These are phyloP conservation scores for Craterostigma plantagineum DNA, from an alignment of 257 asterid species.

Conservation along the genomic window DNA sequence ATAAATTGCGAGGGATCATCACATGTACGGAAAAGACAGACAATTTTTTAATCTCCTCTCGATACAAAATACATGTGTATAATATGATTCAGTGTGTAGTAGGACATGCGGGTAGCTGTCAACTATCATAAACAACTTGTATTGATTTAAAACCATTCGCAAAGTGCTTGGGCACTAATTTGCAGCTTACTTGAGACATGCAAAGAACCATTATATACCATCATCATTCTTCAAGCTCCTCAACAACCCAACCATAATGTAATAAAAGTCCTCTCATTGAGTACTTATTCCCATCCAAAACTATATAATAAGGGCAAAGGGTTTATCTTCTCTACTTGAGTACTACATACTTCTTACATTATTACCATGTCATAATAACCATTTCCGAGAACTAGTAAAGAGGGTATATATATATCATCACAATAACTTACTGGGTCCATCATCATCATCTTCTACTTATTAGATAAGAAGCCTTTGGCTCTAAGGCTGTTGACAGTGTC, in stretches of 20 bases:
- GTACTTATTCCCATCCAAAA: constrained; percentile 59
- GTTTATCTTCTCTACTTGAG: neutral
- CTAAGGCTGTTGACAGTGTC: constrained; percentile 60
- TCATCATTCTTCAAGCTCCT: constrained; percentile 57
- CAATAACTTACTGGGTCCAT: too few relatives aligned
- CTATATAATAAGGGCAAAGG: constrained; percentile 7
- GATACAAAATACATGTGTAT: neutral
- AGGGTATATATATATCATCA: too few relatives aligned
- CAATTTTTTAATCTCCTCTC: too few relatives aligned
- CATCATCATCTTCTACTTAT: too few relatives aligned
- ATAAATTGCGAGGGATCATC: too few relatives aligned
- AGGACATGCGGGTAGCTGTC: constrained; percentile 67
- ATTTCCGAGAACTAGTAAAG: too few relatives aligned
- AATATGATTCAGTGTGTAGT: constrained; percentile 13
- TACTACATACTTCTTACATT: neutral
- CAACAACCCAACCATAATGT: constrained; percentile 96
- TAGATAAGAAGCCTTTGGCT: constrained; percentile 16
- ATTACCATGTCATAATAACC: too few relatives aligned
- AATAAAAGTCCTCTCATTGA: constrained; percentile 24
- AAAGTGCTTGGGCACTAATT: constrained; percentile 61
- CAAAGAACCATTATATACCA: constrained; percentile 58
- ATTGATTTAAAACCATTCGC: constrained; percentile 64
- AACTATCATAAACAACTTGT: constrained; percentile 77
- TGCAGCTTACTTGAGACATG: constrained; percentile 65
- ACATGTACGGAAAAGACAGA: too few relatives aligned